Evolutionary conservation across 106 monocot species (phyloP).

Genomic region (Chionographis japonica): DNA sequence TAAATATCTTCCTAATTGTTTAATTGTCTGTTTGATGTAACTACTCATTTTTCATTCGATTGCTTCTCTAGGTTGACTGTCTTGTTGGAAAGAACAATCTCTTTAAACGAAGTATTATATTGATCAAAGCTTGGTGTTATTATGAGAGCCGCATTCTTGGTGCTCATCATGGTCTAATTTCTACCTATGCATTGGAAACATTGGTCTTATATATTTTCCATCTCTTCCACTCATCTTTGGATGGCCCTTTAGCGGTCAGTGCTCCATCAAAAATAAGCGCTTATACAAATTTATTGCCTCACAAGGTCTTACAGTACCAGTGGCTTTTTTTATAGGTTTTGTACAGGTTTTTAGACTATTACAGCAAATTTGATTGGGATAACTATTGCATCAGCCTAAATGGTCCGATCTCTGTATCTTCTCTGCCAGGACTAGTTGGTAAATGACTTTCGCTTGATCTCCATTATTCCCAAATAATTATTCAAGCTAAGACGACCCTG

Average conservation of each 20-base stretch:
- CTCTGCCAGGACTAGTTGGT: conserved; percentile 72
- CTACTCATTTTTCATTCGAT: background rate
- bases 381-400: conserved; percentile 60
- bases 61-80: conserved; percentile 50
- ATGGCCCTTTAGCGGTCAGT: conserved; percentile 82
- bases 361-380: conserved; percentile 93
- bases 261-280: background rate
- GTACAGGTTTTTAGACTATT: conserved; percentile 84
- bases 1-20: background rate
- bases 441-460: conserved; percentile 6
- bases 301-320: background rate
- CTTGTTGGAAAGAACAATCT: conserved; percentile 76
- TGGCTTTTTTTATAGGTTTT: conserved; percentile 55
- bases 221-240: conserved; percentile 61
- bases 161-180: conserved; percentile 86
- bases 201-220: conserved; percentile 83
- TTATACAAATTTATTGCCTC: background rate
- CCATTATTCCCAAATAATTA: background rate
- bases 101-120: conserved; percentile 83
- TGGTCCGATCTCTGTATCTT: conserved; percentile 63
- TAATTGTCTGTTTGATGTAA: background rate
- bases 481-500: too few relatives aligned
- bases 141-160: conserved; percentile 98
- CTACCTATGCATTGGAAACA: conserved; percentile 97
- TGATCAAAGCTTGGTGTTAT: conserved; percentile 97